Evolutionary conservation across 768 basidiomycete genomes (phyloP), one percentile per base, ranked within the genome.

Genomic region (Kwoniella newhampshirensis): DNA sequence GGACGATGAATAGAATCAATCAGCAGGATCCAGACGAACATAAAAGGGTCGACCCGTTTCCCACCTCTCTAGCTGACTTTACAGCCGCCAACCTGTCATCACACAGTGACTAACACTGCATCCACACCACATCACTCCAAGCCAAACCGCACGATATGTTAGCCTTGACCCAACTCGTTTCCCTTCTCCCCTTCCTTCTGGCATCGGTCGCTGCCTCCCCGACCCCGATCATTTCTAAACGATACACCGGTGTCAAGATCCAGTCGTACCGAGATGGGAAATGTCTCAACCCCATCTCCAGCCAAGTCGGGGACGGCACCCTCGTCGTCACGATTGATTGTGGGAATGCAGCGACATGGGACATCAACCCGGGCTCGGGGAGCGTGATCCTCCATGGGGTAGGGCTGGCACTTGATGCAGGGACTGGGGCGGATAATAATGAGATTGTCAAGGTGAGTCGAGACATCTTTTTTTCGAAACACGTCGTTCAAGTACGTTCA

Each of bases 391-490:
- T 63, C 1, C 42, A 50, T 23, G 57, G 53, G 4, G 47, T 36
- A 8, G 37, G 36, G 7, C 18, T 26, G 35, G 51, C 52, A 11
- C 27, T 63, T 13, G 62, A 63, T 36, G 62, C 62, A 32, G 62
- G 62, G 5, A 42, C 43, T 2, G 45, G 42, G 28, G 27, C 39
- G 2, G 28, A 37, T 12, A 59, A 63, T 25, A 59, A 59, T 25
- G 57, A 41, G 32, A 51, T 50, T 42, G 45, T 59, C 47, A 63
- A 63, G 57, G 57, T 63, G 28, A 20, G 62, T 59, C 9, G 28
- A 4, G 32, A 13, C n/a, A n/a, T n/a, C n/a, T n/a, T n/a, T n/a
- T n/a, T 12, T 42, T 32, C n/a, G n/a, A n/a, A n/a, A n/a, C n/a
- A n/a, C n/a, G n/a, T n/a, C n/a, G n/a, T n/a, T n/a, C n/a, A n/a